These are phyloP conservation scores for Przewalskia tangutica DNA, from an alignment of 257 asterid genomes.

Conservation along the genomic window DNA sequence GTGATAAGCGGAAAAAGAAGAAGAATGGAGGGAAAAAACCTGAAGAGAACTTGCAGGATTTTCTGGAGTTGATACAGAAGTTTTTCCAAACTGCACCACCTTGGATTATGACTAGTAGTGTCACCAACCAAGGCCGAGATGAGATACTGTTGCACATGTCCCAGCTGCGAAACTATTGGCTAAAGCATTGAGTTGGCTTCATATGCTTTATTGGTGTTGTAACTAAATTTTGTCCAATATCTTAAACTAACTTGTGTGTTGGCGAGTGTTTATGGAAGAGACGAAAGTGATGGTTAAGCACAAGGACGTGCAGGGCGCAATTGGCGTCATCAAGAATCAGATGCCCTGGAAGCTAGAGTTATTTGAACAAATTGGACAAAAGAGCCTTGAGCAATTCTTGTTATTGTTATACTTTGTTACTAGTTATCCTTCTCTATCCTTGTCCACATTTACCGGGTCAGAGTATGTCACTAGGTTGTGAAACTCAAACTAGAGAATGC, in stretches of 20 bases:
- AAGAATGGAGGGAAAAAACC: conserved; percentile 88
- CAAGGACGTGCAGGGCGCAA: background rate
- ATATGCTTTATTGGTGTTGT: background rate
- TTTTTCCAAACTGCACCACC: conserved; percentile 81
- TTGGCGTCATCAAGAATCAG: background rate
- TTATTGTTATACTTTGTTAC: background rate
- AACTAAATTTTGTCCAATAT: background rate
- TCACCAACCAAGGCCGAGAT: conserved; percentile 92
- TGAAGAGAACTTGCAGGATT: conserved; percentile 70
- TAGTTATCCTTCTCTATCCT: background rate
- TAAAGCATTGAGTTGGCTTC: conserved; percentile 39
- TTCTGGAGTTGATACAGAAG: conserved; percentile 51
- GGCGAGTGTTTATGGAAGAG: background rate
- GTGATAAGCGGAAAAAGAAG: conserved; percentile 90
- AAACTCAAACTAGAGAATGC: background rate
- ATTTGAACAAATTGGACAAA: background rate
- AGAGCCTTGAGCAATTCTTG: background rate
- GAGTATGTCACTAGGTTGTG: background rate
- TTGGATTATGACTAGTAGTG: conserved; percentile 96
- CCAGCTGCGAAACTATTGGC: conserved; percentile 95
- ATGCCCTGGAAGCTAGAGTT: background rate
- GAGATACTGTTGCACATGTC: conserved; percentile 92
- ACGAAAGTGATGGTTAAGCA: background rate
- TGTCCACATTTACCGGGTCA: background rate
- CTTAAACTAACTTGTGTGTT: background rate